phyloP scores from a whole-genome alignment of 2,329 filamentous ascomycete species.

The Cadophora sp. region DNA sequence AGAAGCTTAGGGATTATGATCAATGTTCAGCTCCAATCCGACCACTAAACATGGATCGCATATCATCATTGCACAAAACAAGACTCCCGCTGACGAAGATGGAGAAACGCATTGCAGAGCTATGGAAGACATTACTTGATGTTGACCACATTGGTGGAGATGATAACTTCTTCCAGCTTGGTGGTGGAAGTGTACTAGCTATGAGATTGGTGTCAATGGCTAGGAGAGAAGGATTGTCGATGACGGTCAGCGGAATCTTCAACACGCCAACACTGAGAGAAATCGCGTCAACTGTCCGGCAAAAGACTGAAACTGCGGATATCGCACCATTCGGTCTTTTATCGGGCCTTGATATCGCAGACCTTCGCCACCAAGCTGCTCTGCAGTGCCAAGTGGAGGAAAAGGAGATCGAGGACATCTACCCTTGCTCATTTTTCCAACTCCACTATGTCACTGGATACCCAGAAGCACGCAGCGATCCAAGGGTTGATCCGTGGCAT shows the following conservation, averaged over 20 bases:
- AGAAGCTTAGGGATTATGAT: not conserved
- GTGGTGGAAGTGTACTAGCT: slow-evolving; percentile 53
- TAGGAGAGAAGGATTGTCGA: slow-evolving; percentile 5
- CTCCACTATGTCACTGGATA: slow-evolving; percentile 41
- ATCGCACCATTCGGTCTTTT: slow-evolving; percentile 1
- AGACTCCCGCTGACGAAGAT: not conserved
- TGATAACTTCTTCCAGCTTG: slow-evolving; percentile 50
- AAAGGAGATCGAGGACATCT: slow-evolving; percentile 44
- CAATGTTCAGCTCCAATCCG: not conserved
- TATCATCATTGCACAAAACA: not conserved
- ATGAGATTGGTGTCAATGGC: slow-evolving; percentile 48
- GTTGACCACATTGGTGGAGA: not conserved
- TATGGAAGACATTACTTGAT: slow-evolving; percentile 13
- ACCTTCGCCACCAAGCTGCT: not conserved
- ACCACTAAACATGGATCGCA: not conserved
- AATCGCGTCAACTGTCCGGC: slow-evolving; percentile 5
- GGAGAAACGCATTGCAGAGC: not conserved
- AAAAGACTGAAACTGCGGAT: not conserved
- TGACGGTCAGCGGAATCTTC: slow-evolving; percentile 23
- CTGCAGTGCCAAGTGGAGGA: slow-evolving; percentile 2
- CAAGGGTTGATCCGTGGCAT: slow-evolving; percentile 12
- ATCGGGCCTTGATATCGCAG: not conserved
- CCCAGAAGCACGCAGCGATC: slow-evolving; percentile 8
- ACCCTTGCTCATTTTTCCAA: slow-evolving; percentile 46
- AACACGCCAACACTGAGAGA: slow-evolving; percentile 10